These are phyloP conservation scores for Panaeolus papilionaceus DNA, from an alignment of 768 basidiomycete species.

Conservation along the genomic window DNA sequence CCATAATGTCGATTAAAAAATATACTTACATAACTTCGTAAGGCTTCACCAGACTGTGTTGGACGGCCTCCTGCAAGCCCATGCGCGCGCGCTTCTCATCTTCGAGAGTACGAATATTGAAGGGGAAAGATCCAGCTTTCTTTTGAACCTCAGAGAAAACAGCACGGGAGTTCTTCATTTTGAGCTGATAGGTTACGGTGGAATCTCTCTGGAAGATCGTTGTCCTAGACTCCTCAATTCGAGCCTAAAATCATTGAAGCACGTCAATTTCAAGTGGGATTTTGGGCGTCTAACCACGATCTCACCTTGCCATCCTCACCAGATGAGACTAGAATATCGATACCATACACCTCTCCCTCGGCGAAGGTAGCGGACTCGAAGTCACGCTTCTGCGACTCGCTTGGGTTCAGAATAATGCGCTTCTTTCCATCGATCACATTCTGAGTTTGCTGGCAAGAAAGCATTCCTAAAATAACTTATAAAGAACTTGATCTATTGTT, in stretches of 20 bases:
- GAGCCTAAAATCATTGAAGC: conserved; percentile 61
- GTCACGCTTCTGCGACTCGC: conserved; percentile 82
- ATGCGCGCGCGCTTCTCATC: conserved; percentile 96
- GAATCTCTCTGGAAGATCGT: conserved; percentile 93
- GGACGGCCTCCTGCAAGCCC: conserved; percentile 95
- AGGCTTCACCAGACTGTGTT: conserved; percentile 91
- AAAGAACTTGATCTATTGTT: conserved; percentile 15
- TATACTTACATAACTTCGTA: conserved; percentile 89
- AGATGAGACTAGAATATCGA: conserved; percentile 89
- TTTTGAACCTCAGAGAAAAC: conserved; percentile 98
- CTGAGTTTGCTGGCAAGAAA: conserved; percentile 93
- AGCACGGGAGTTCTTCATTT: conserved; percentile 97
- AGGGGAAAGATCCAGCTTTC: conserved; percentile 98
- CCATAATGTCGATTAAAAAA: background rate
- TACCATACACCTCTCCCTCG: conserved; percentile 94
- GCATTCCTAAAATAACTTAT: conserved; percentile 69
- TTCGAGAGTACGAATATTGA: conserved; percentile 92
- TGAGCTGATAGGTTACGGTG: conserved; percentile 89
- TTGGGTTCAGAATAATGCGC: conserved; percentile 90
- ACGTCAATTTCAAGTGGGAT: background rate
- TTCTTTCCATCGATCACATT: conserved; percentile 97
- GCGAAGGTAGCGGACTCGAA: conserved; percentile 87
- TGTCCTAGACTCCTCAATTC: conserved; percentile 87
- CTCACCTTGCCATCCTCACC: conserved; percentile 89
- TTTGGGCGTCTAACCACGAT: background rate